Base-by-base conservation (phyloP, 805 yeast species). In the Starmera caribaea region DNA sequence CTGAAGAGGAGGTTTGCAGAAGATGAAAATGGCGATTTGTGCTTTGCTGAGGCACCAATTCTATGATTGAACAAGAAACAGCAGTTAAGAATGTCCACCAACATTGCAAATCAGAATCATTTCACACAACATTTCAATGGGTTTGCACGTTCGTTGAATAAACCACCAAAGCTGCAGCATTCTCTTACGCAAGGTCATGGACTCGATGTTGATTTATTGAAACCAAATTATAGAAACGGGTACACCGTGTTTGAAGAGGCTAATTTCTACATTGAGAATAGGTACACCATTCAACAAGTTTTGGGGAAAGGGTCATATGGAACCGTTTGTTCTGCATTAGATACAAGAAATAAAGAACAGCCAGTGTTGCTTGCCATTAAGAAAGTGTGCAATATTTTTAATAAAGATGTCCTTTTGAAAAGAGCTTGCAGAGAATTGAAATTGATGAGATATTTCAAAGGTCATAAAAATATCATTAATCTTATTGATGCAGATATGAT, bases 241-340 rank as follows among this genome's bases (percentile, higher is more conserved):
- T 52, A 55, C 34, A 59, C 62, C 4, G 62, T 69, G 8, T 72
- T 65, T 47, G 76, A 74, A 30, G 65, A 71, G 38, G 73, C 74
- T 3, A 70, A 77, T 40, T 84, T 86, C 56, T 74, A 74, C 35
- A 63, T 83, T 38, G 80, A 81, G 44, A 57, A 69, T 2, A 62
- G 84, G 31, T 86, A 84, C 57, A 65, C 70, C 38, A 64, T 84
- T 13, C 58, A 68, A 21, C 65, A 68, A 31, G 65, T 79, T 2
- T 65, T 87, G 39, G 96, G 96, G 0, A 79, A 79, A 53, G 96
- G 96, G 0, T 80, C 95, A 0, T 87, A 87, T 55, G 96, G 96
- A 1, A 74, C 79, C 0, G 96, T 87, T 4, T 84, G 92, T 47
- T 76, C 85, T 3, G 94, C 90, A 0, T 45, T 70, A 8, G 86